Evolutionary conservation across 2,329 filamentous ascomycete genomes (phyloP).

Genomic region (Ceratocystis colombiana): DNA sequence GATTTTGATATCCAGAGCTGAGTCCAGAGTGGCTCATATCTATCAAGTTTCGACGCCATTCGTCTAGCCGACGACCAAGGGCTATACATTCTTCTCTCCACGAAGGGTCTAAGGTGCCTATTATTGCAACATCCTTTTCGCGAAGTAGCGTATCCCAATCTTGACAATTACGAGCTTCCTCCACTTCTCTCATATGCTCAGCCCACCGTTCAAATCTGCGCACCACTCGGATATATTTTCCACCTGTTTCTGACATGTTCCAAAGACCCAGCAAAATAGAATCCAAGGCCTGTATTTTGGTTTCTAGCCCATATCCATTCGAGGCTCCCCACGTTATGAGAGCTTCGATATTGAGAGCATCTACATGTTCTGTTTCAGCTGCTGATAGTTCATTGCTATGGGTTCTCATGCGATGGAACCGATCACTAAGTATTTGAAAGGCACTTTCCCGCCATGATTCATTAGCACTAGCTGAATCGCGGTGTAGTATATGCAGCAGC

Average conservation of each 20-base stretch:
- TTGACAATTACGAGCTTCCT: conserved; percentile 36
- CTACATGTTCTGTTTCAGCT: conserved; percentile 38
- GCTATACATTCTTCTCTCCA: conserved; percentile 51
- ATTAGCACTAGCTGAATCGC: conserved; percentile 39
- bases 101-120: conserved; percentile 44
- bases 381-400: conserved; percentile 33
- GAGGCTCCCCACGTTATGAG: conserved; percentile 42
- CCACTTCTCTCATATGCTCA: conserved; percentile 38
- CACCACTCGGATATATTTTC: conserved; percentile 46
- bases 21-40: conserved; percentile 35
- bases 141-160: conserved; percentile 33
- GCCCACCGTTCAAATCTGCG: conserved; percentile 52
- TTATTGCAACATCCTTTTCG: conserved; percentile 38
- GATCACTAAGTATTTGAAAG: conserved; percentile 37
- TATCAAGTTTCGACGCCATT: conserved; percentile 42
- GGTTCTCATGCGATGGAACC: conserved; percentile 37
- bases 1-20: conserved; percentile 24
- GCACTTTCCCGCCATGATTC: conserved; percentile 49
- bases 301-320: conserved; percentile 38
- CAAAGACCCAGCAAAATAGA: conserved; percentile 48
- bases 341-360: conserved; percentile 43
- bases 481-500: conserved; percentile 55
- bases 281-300: conserved; percentile 49
- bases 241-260: conserved; percentile 45
- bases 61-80: conserved; percentile 45